A percentile compares a stretch with the other conserved stretches of the same genome.
These are phyloP conservation scores for Botrytis fragariae DNA, from an alignment of 2,329 filamentous ascomycete species.

Conservation along the genomic window DNA sequence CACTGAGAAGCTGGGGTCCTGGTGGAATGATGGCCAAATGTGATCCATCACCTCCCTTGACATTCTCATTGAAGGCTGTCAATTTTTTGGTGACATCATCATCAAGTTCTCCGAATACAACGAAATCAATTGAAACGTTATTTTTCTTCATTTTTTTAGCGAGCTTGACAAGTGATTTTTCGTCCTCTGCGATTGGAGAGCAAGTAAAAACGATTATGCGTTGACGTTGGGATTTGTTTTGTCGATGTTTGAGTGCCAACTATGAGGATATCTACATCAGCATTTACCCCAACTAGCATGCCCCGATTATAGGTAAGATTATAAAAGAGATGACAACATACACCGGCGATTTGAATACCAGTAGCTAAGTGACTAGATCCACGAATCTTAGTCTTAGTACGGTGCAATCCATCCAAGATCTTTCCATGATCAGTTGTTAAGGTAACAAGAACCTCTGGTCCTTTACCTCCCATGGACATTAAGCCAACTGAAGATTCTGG, in stretches of 20 bases:
- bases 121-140: constrained; percentile 89
- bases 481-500: constrained; percentile 95
- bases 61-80: constrained; percentile 86
- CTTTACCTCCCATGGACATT: constrained; percentile 98
- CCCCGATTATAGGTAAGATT: neutral
- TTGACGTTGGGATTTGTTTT: constrained; percentile 95
- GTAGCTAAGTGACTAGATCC: constrained; percentile 86
- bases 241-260: constrained; percentile 95
- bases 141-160: constrained; percentile 99
- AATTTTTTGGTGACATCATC: constrained; percentile 91
- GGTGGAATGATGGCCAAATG: constrained; percentile 88
- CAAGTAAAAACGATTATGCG: constrained; percentile 97
- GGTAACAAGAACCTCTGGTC: constrained; percentile 95
- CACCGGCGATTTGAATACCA: constrained; percentile 90
- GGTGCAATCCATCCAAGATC: constrained; percentile 86
- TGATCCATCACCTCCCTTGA: constrained; percentile 88
- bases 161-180: constrained; percentile 83
- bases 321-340: constrained; percentile 49
- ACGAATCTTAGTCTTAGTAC: constrained; percentile 86
- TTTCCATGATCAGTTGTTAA: constrained; percentile 95
- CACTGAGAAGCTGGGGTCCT: constrained; percentile 86
- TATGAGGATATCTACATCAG: constrained; percentile 42
- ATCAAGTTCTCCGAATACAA: constrained; percentile 91
- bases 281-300: neutral
- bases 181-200: constrained; percentile 84